Base-by-base conservation (phyloP, 345 rosid genomes). In the Fremontodendron californicum region DNA sequence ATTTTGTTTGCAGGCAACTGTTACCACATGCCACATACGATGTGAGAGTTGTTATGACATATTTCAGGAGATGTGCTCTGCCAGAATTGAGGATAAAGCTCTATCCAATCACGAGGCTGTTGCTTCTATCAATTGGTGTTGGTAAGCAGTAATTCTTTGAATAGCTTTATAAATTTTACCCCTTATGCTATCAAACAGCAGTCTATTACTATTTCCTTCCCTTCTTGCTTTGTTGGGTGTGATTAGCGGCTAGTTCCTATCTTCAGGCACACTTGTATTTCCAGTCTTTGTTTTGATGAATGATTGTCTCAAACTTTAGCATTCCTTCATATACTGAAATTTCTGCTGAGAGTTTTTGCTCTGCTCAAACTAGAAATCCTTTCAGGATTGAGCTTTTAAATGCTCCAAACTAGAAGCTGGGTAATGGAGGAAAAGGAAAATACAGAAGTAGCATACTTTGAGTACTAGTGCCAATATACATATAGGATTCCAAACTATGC, bases 111-210 rank as follows among this genome's bases (percentile, higher is more conserved):
- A 79, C 81, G 77, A 87, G 73, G 80, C 79, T 84, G 67, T 76
- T 93, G 83, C 85, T 96, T 78, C 83, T 89, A 79, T 90, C 91
- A 79, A 86, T 89, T 93, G 98, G 99, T 72, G 83, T 85, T 73
- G 99, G 98, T 92, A 82, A 78, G 79, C 74, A 48, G 35, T 39
- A 31, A 19, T 31, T 23, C 39, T 71, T 68, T 71, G 15, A 18
- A 51, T 29, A 49, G 12, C 25, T 9, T 69, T 27, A 31, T 48
- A 71, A 31, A 13, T 18, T 16, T 31, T 49, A 29, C 42, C 40
- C 15, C 23, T 13, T 69, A 15, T 46, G 57, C 72, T 68, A 6
- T n/a, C n/a, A n/a, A n/a, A n/a, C n/a, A n/a, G n/a, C n/a, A n/a
- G n/a, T n/a, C 27, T 21, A 21, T 55, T 1, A n/a, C n/a, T n/a